Conservation (phyloP, 2,329 filamentous ascomycete genomes). For the Clarireedia hainanense region DNA sequence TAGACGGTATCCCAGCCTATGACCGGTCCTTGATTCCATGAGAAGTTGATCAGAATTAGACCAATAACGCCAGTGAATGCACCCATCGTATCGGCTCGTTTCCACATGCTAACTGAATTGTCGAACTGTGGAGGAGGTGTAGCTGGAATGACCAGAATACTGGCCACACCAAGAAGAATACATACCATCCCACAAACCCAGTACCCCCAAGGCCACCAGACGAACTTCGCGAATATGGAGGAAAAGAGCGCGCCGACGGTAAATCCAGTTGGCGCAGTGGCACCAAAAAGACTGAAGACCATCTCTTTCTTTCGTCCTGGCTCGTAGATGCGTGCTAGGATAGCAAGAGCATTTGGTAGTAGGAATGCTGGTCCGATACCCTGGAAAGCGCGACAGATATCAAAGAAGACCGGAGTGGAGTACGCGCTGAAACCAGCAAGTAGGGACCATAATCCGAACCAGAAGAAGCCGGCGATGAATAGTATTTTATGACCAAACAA, state of each 20-base stretch:
- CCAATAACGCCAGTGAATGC: conserved; percentile 39
- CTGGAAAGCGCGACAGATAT: conserved; percentile 46
- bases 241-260: conserved; percentile 35
- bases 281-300: conserved; percentile 39
- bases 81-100: conserved; percentile 35
- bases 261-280: conserved; percentile 39
- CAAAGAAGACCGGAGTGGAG: conserved; percentile 31
- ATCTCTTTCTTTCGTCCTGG: conserved; percentile 38
- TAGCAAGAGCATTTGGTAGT: conserved; percentile 45
- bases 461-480: conserved; percentile 38
- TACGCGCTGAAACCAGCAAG: conserved; percentile 26
- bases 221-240: conserved; percentile 32
- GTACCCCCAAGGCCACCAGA: conserved; percentile 46
- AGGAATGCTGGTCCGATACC: conserved; percentile 44
- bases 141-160: conserved; percentile 33
- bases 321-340: conserved; percentile 40
- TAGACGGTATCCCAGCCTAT: conserved; percentile 23
- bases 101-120: conserved; percentile 20
- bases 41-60: conserved; percentile 47
- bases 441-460: conserved; percentile 23
- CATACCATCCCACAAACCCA: conserved; percentile 37
- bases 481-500: conserved; percentile 44
- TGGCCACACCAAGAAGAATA: conserved; percentile 30
- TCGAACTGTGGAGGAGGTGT: conserved; percentile 27
- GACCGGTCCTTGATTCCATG: conserved; percentile 37